Percentiles rank a stretch among this genome's conserved stretches.
Conservation (phyloP, 1,284 basidiomycete species). For the Irpex rosettiformis region DNA sequence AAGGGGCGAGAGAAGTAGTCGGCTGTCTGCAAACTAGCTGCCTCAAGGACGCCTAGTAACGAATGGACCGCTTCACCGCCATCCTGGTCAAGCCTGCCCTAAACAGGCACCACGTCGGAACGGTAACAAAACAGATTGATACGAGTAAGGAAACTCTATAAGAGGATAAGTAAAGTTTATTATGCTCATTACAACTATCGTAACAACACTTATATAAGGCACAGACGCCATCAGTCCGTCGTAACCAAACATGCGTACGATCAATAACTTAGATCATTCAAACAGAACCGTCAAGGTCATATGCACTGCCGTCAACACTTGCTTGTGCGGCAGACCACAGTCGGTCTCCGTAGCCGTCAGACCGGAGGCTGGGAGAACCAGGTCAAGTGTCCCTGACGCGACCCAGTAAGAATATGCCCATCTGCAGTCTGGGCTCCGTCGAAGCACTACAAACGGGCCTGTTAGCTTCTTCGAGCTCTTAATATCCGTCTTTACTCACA, state of each 20-base stretch:
- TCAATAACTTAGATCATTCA: background rate
- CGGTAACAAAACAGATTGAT: background rate
- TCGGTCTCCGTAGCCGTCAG: constrained; percentile 7
- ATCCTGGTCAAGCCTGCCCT: constrained; percentile 15
- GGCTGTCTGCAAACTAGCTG: constrained; percentile 20
- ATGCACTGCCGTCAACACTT: no score
- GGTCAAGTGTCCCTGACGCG: constrained; percentile 46
- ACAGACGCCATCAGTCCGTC: background rate
- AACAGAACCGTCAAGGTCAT: no score
- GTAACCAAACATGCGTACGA: background rate
- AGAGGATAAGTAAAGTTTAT: background rate
- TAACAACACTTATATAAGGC: background rate
- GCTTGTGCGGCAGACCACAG: no score
- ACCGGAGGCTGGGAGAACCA: constrained; percentile 52
- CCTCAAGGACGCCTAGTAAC: constrained; percentile 21
- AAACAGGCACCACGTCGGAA: constrained; percentile 9
- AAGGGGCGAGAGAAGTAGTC: constrained; percentile 15
- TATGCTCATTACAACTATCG: constrained; percentile 1
- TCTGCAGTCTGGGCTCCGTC: constrained; percentile 35
- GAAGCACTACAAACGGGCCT: constrained; percentile 34
- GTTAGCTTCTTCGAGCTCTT: constrained; percentile 3
- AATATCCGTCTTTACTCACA: constrained; percentile 31
- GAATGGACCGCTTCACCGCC: constrained; percentile 17
- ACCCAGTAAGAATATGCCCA: constrained; percentile 49
- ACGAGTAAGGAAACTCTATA: background rate